These are phyloP conservation scores for Salvia miltiorrhiza DNA, from an alignment of 257 asterid genomes.

Conservation along the genomic window DNA sequence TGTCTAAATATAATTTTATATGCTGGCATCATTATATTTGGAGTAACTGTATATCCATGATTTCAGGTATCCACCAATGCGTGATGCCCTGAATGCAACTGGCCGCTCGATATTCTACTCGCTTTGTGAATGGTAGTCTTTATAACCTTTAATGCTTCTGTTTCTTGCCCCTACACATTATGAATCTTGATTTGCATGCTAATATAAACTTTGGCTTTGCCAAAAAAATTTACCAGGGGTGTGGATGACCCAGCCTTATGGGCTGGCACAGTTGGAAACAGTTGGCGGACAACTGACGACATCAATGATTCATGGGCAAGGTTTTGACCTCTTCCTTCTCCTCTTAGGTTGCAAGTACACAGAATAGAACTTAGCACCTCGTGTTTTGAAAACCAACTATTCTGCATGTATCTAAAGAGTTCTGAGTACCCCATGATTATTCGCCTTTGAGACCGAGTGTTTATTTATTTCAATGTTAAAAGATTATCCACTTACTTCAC, in stretches of 20 bases:
- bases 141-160: background rate
- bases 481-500: background rate
- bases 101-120: conserved; percentile 84
- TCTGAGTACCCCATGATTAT: background rate
- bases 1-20: conserved; percentile 4
- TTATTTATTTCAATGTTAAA: background rate
- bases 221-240: conserved; percentile 55
- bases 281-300: conserved; percentile 96
- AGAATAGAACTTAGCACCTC: background rate
- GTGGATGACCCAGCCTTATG: conserved; percentile 85
- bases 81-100: conserved; percentile 88
- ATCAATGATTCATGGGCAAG: conserved; percentile 98
- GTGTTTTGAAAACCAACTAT: background rate
- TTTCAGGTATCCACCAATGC: conserved; percentile 96
- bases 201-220: conserved; percentile 16
- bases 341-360: background rate
- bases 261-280: conserved; percentile 88
- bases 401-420: background rate
- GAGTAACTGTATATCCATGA: conserved; percentile 9
- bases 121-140: conserved; percentile 82
- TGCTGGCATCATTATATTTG: background rate
- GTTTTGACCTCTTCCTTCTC: conserved; percentile 34
- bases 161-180: background rate
- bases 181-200: background rate
- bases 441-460: background rate